Evolutionary conservation across 305 asterid genomes (phyloP).

Genomic region (Lippia alba): DNA sequence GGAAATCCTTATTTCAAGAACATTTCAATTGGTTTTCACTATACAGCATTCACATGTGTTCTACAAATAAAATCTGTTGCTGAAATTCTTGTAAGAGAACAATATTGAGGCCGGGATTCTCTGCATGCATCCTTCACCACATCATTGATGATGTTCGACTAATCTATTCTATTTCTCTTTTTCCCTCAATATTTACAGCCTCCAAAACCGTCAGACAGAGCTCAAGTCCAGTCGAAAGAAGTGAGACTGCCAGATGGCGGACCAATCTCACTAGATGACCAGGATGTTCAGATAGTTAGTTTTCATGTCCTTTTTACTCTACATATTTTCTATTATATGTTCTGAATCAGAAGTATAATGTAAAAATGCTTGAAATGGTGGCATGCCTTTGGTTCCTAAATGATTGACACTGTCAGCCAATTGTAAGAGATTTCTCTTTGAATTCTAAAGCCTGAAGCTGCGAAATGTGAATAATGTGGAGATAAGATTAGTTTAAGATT

Average conservation of each 20-base stretch:
- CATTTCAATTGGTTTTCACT: neutral
- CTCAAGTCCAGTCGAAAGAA: slow-evolving; percentile 84
- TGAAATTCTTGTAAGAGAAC: slow-evolving; percentile 5
- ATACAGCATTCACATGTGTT: slow-evolving; percentile 10
- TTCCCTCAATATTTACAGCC: slow-evolving; percentile 48
- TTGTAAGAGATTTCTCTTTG: neutral
- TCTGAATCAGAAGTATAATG: slow-evolving; percentile 13
- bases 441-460: slow-evolving; percentile 7
- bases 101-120: neutral
- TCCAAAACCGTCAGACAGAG: slow-evolving; percentile 85
- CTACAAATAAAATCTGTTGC: neutral
- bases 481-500: slow-evolving; percentile 15
- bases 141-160: slow-evolving; percentile 11
- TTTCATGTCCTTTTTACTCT: slow-evolving; percentile 26
- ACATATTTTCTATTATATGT: neutral
- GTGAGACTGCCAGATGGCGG: slow-evolving; percentile 85
- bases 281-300: slow-evolving; percentile 90
- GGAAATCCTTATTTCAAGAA: neutral
- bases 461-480: slow-evolving; percentile 9
- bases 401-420: slow-evolving; percentile 3
- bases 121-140: neutral
- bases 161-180: slow-evolving; percentile 17
- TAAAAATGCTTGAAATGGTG: slow-evolving; percentile 1
- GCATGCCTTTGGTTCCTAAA: slow-evolving; percentile 23
- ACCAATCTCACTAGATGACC: slow-evolving; percentile 81